Conservation (phyloP, 257 asterid genomes). For the Agastache rugosa region DNA sequence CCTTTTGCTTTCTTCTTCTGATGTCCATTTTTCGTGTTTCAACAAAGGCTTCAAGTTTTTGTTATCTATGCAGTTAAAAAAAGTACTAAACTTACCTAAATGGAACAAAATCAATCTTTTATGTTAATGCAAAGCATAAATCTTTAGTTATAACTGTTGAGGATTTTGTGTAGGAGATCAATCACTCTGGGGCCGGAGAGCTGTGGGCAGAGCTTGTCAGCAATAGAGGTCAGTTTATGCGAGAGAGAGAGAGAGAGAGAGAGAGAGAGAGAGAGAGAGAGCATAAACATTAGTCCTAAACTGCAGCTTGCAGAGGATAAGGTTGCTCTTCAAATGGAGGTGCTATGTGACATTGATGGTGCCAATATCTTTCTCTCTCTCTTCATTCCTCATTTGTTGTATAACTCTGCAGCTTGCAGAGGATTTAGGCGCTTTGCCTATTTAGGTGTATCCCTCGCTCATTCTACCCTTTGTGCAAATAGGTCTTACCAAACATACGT, state of each 20-base stretch:
- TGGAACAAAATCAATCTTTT: neutral
- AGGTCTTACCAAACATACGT: constrained; percentile 26
- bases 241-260: neutral
- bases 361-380: constrained; percentile 31
- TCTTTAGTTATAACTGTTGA: constrained; percentile 1
- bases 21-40: neutral
- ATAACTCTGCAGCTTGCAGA: constrained; percentile 81
- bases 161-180: constrained; percentile 67
- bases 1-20: neutral
- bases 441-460: constrained; percentile 80
- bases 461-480: constrained; percentile 81
- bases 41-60: too few species aligned
- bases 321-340: constrained; percentile 80
- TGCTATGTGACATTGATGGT: constrained; percentile 62
- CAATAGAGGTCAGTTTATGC: constrained; percentile 70
- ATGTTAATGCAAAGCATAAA: neutral
- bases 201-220: constrained; percentile 95
- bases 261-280: too few species aligned
- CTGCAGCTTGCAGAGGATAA: too few species aligned
- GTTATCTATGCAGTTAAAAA: neutral
- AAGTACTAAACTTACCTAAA: too few species aligned
- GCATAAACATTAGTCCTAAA: constrained; percentile 76
- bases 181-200: constrained; percentile 98
- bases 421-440: constrained; percentile 83
- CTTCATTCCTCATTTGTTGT: neutral